Evolutionary conservation across 805 yeast genomes (phyloP), one percentile per base, ranked within the genome.

Genomic region (Dipodascopsis uninucleata): DNA sequence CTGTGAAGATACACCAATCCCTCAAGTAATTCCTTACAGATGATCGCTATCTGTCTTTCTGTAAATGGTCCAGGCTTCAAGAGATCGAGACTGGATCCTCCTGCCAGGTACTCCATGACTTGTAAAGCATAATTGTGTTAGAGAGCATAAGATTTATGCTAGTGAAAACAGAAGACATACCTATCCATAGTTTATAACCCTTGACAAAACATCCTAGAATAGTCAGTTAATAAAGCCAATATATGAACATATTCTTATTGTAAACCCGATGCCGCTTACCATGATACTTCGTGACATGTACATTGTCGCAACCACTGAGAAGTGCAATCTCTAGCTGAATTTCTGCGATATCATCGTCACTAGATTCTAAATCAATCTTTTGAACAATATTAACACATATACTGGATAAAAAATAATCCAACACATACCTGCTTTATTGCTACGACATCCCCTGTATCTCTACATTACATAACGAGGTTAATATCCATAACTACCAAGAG

Each of bases 31-130:
- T 80, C 80, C 23, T 69, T 63, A 47, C 81, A 65, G 0, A 84
- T 71, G 18, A 71, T 59, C 45, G 79, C 77, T 23, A 84, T 75
- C 2, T 65, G 67, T 23, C 69, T 70, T 59, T 82, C 85, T 9
- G 69, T 64, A 32, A 83, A 74, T 0, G 84, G 78, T 0, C 84
- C 74, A 2, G 82, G 78, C 24, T 70, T 66, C 10, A 54, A 61
- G 28, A 85, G 63, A 46, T 84, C 93, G 35, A 78, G 71, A 38
- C 85, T 71, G 4, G 87, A 78, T 2, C 94, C 94, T 0, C 88
- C 93, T 29, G 82, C 80, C n/a, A 83, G 72, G 60, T 66, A 81
- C 62, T 84, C 94, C 93, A 84, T 85, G 9, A 82, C 53, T 48
- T 28, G 2, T 12, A 18, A 16, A 10, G 7, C 37, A 14, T 22